These are phyloP conservation scores for Russula vinacea DNA, from an alignment of 768 basidiomycete genomes.

Conservation along the genomic window DNA sequence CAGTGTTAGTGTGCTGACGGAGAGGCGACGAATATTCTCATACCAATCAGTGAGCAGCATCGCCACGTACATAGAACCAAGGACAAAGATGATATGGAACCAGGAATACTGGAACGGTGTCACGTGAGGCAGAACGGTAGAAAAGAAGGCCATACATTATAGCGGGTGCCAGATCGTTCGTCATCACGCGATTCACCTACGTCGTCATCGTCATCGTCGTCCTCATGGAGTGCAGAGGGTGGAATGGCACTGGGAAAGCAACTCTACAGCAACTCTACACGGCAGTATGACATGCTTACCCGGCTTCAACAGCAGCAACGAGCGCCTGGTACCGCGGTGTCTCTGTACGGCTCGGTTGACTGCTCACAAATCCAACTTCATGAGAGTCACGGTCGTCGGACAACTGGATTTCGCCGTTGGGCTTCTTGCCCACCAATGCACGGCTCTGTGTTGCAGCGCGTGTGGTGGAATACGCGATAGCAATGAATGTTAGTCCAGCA, in stretches of 20 bases:
- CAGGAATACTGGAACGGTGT: constrained; percentile 75
- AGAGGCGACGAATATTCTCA: constrained; percentile 36
- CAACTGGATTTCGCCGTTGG: constrained; percentile 60
- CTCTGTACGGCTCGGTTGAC: constrained; percentile 80
- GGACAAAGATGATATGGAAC: constrained; percentile 97
- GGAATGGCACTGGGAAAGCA: constrained; percentile 69
- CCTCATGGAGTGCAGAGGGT: constrained; percentile 82
- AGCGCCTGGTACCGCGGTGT: constrained; percentile 91
- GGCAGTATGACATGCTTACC: constrained; percentile 48
- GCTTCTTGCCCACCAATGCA: constrained; percentile 78
- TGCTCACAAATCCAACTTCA: constrained; percentile 72
- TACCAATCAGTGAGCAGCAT: constrained; percentile 97
- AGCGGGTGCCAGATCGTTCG: constrained; percentile 88
- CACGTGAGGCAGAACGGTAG: constrained; percentile 6
- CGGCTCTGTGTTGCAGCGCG: constrained; percentile 94
- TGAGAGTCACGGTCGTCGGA: constrained; percentile 54
- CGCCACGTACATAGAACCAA: constrained; percentile 96
- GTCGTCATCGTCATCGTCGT: constrained; percentile 67
- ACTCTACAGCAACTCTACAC: constrained; percentile 6
- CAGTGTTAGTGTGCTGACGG: not conserved
- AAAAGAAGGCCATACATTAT: constrained; percentile 64
- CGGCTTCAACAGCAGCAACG: constrained; percentile 93
- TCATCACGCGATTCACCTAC: constrained; percentile 81
- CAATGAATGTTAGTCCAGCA: constrained; percentile 93
- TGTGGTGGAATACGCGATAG: constrained; percentile 96